phyloP scores from a whole-genome alignment of 192 early-diverging fungal genomes.

The Rhizophagus clarus region DNA sequence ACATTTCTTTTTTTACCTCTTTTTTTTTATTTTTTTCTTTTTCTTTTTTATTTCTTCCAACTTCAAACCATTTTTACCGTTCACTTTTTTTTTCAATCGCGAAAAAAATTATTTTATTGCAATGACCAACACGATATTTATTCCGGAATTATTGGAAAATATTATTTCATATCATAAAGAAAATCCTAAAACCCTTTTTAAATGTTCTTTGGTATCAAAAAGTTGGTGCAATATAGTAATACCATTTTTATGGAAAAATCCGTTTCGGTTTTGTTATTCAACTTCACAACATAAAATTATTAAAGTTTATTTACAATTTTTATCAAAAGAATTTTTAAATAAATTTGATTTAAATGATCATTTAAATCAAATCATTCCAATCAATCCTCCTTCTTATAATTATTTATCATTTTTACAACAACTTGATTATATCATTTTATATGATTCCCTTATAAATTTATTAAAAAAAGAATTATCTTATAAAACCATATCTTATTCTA shows the following conservation, averaged over 20 bases:
- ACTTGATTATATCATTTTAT: neutral
- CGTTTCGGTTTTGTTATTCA: neutral
- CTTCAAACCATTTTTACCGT: too few species aligned
- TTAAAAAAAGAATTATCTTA: neutral
- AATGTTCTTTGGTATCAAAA: neutral
- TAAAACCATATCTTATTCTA: neutral
- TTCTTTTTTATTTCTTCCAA: too few species aligned
- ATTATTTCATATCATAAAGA: neutral
- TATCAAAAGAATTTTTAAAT: neutral
- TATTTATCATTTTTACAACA: neutral
- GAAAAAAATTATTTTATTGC: too few species aligned
- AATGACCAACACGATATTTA: neutral
- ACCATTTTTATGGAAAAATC: neutral
- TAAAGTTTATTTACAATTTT: neutral
- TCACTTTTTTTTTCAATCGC: too few species aligned
- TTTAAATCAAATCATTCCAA: neutral
- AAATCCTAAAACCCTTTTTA: neutral
- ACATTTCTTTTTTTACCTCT: neutral
- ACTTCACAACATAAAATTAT: neutral
- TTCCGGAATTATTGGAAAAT: neutral
- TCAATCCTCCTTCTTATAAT: neutral
- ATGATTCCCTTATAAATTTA: neutral
- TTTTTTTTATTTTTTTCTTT: neutral
- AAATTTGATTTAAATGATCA: neutral
- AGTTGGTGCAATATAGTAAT: neutral